Evolutionary conservation across 345 rosid genomes (phyloP), one percentile per base, ranked within the genome.

Genomic region (Schrenkiella parvula): DNA sequence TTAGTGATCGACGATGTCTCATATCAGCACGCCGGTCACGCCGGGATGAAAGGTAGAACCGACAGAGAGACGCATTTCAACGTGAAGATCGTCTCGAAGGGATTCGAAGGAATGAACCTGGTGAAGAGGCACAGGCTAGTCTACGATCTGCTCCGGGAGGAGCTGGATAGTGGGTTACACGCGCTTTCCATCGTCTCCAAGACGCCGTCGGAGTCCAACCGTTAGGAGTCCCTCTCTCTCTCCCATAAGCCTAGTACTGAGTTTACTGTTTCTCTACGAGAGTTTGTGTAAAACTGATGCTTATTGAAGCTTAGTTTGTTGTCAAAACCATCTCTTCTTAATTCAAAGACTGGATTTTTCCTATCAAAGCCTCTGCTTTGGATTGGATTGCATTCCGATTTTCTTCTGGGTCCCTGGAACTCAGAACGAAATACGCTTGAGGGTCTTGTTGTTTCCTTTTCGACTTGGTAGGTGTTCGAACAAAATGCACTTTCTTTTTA

Each of bases 21-120:
- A 14, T 86, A 91, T 79, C 97, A 88, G 82, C 99, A 95, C 71
- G 91, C 96, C 0, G 97, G 97, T 57, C 99, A 95, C 77, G 95
- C 93, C 8, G 97, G 95, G 41, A 91, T 85, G 55, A 79, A 83
- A 78, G 97, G 91, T 22, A 64, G 80, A 55, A 65, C 55, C 34
- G 89, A 87, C 69, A 88, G 84, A 7, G 99, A 95, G 80, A 88
- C 96, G 0, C 99, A 95, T 82, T 95, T 89, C 76, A 89, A 91
- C 54, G 61, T 89, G 74, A 95, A 82, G 77, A 76, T 95, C 57
- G 90, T 95, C 3, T 95, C 95, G 0, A 66, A 86, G 38, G 91
- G 84, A 68, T 95, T 95, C 64, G 88, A 89, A 83, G 98, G 98
- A 61, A 88, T 87, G 89, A 95, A 89, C 78, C 78, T 88, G 80